phyloP scores from a whole-genome alignment of 164 flowering plant genomes.

The Tetrastigma voinierianum region DNA sequence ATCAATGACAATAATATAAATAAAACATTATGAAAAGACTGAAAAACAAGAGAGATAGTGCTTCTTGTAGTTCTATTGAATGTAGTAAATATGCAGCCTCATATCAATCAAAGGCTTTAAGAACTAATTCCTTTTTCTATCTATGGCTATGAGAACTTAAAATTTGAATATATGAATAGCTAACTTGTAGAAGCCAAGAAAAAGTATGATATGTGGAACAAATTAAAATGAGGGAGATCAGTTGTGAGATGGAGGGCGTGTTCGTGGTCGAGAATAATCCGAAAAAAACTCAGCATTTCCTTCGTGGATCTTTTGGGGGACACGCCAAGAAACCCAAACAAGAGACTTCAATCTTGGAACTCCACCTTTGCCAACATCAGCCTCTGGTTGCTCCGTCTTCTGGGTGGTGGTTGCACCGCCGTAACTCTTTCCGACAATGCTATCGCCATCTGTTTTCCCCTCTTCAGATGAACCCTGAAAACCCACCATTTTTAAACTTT shows the following conservation, averaged over 20 bases:
- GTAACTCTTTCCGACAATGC: neutral
- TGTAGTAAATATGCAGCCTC: no score
- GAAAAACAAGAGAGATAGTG: neutral
- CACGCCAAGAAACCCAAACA: constrained; percentile 22
- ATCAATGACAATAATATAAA: constrained; percentile 5
- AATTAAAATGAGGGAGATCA: constrained; percentile 3
- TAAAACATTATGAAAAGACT: neutral
- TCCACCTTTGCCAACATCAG: constrained; percentile 9
- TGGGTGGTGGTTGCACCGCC: constrained; percentile 6
- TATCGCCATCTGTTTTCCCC: neutral
- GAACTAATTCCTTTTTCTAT: no score
- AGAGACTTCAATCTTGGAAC: constrained; percentile 9
- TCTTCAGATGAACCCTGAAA: no score
- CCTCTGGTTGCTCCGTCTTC: neutral
- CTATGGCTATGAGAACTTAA: no score
- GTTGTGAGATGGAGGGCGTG: constrained; percentile 39
- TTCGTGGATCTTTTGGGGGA: constrained; percentile 10
- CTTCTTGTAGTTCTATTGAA: neutral
- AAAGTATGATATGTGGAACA: no score
- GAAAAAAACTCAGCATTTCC: constrained; percentile 27
- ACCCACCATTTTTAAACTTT: neutral
- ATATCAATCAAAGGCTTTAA: no score
- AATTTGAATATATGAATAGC: neutral
- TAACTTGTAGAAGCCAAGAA: neutral
- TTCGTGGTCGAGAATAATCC: constrained; percentile 36